Evolutionary conservation across 306 rosid species (phyloP).

Genomic region (Albizia julibrissin): DNA sequence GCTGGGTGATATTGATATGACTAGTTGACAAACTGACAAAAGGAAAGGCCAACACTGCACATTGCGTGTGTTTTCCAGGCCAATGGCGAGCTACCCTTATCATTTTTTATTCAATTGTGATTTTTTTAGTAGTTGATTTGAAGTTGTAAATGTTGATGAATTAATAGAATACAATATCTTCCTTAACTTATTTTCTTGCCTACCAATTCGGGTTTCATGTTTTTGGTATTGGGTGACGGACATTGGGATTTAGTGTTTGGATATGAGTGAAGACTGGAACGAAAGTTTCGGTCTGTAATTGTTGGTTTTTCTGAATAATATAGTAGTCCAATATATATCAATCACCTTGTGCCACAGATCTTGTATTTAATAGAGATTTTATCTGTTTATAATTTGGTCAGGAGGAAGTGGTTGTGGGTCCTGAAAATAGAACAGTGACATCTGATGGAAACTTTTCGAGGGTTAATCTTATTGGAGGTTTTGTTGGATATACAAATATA

Average conservation of each 20-base stretch:
- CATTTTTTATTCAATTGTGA: not conserved
- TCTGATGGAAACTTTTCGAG: constrained; percentile 75
- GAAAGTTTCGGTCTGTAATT: constrained; percentile 67
- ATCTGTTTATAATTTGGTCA: constrained; percentile 15
- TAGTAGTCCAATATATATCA: constrained; percentile 15
- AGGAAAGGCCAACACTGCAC: constrained; percentile 95
- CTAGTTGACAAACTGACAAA: constrained; percentile 86
- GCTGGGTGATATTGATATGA: constrained; percentile 26
- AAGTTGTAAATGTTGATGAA: not conserved
- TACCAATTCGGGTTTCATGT: constrained; percentile 82
- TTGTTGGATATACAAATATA: constrained; percentile 79
- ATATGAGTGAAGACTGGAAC: constrained; percentile 86
- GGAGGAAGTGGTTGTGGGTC: constrained; percentile 84
- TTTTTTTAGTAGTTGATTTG: not conserved
- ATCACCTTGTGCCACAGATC: constrained; percentile 9
- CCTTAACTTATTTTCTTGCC: not conserved
- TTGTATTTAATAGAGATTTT: constrained; percentile 20
- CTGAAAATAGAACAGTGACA: constrained; percentile 73
- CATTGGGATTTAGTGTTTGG: constrained; percentile 77
- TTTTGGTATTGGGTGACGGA: constrained; percentile 74
- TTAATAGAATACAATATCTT: constrained; percentile 1
- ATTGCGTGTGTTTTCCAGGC: constrained; percentile 92
- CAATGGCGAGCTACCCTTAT: constrained; percentile 63
- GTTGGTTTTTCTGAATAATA: constrained; percentile 21
- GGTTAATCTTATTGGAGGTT: constrained; percentile 86